Conservation (phyloP, 495 filamentous ascomycete species). For the Aspergillus ellipticus region DNA sequence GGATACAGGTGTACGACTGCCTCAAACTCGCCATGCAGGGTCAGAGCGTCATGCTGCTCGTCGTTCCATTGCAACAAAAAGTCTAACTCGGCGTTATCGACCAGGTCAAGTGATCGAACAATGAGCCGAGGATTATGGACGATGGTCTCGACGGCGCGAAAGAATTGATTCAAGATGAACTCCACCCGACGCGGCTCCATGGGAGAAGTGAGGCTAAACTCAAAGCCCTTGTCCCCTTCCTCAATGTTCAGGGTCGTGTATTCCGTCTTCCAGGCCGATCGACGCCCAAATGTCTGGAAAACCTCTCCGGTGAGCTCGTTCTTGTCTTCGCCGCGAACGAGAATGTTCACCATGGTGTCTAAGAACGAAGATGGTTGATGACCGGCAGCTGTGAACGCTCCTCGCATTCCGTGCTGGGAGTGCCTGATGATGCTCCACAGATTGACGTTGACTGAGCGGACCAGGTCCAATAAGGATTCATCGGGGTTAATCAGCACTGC, state of each 20-base stretch:
- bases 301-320: slow-evolving; percentile 4
- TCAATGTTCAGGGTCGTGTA: slow-evolving; percentile 17
- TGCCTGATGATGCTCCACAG: slow-evolving; percentile 14
- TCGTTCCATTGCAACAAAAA: background rate
- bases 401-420: slow-evolving; percentile 15
- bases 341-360: slow-evolving; percentile 22
- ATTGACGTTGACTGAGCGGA: slow-evolving; percentile 5
- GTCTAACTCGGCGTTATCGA: background rate
- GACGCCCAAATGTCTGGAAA: slow-evolving; percentile 15
- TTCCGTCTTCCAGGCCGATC: slow-evolving; percentile 15
- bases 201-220: slow-evolving; percentile 3
- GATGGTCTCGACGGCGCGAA: background rate
- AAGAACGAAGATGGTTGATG: slow-evolving; percentile 2
- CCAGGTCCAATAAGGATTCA: slow-evolving; percentile 18
- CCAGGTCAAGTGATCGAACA: background rate
- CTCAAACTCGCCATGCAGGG: background rate
- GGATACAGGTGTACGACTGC: background rate
- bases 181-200: slow-evolving; percentile 13
- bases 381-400: slow-evolving; percentile 6
- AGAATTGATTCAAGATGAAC: slow-evolving; percentile 10
- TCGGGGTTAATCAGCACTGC: background rate
- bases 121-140: background rate
- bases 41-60: background rate
- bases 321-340: slow-evolving; percentile 10
- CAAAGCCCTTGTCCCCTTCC: slow-evolving; percentile 5